phyloP scores from a whole-genome alignment of 2,329 filamentous ascomycete genomes.

The Fusarium guadeloupense region DNA sequence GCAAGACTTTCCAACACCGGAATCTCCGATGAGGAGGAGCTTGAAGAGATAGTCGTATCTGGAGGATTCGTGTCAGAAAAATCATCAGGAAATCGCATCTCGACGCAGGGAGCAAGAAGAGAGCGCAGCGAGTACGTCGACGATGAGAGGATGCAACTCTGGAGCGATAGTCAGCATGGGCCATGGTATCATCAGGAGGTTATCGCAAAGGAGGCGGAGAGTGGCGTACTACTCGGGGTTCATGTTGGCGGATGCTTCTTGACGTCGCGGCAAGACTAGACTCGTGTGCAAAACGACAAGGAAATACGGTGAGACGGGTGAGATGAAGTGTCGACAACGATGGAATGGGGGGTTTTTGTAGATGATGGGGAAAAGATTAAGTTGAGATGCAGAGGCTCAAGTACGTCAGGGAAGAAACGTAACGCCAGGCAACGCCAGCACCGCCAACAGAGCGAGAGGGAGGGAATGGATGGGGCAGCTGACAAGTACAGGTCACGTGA shows the following conservation, averaged over 20 bases:
- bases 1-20: conserved; percentile 99
- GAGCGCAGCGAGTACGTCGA: conserved; percentile 3
- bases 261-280: conserved; percentile 18
- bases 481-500: conserved; percentile 43
- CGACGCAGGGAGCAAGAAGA: background rate
- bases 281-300: conserved; percentile 8
- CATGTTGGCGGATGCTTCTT: conserved; percentile 67
- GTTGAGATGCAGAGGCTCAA: conserved; percentile 45
- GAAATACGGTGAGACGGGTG: conserved; percentile 3
- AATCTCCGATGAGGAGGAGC: conserved; percentile 99
- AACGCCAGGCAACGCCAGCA: conserved; percentile 44
- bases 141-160: conserved; percentile 39
- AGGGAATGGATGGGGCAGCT: conserved; percentile 39
- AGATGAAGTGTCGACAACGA: conserved; percentile 24
- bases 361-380: conserved; percentile 43
- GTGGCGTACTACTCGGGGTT: conserved; percentile 89
- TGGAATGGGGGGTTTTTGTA: conserved; percentile 30
- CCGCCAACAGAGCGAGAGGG: conserved; percentile 26
- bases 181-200: conserved; percentile 43
- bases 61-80: conserved; percentile 43
- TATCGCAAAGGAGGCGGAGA: conserved; percentile 44
- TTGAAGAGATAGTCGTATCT: conserved; percentile 99
- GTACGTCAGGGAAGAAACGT: conserved; percentile 51
- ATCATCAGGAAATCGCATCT: conserved; percentile 21
- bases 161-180: conserved; percentile 39